phyloP scores from a whole-genome alignment of 1,284 basidiomycete species.

The Pseudozyma thailandica region DNA sequence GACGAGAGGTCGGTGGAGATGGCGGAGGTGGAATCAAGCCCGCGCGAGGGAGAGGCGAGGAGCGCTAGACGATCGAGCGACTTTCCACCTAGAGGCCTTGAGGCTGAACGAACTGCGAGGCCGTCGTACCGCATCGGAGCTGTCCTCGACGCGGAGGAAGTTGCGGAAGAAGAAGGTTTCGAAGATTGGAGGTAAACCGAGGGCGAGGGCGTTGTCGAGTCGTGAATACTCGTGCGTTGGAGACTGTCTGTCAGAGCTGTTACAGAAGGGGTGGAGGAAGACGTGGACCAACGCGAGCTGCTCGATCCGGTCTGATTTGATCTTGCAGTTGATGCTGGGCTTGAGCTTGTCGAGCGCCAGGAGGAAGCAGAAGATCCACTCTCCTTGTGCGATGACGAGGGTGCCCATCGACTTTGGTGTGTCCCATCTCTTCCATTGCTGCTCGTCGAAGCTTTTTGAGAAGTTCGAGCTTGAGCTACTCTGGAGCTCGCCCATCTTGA shows the following conservation, averaged over 20 bases:
- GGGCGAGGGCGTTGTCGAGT: neutral
- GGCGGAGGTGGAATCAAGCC: conserved; percentile 25
- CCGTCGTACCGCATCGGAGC: conserved; percentile 4
- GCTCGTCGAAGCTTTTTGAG: conserved; percentile 8
- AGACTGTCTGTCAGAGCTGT: neutral
- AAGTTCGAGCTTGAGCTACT: neutral
- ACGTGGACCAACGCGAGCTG: neutral
- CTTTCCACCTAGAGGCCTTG: conserved; percentile 37
- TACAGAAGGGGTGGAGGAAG: neutral
- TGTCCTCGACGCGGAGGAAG: too few species aligned
- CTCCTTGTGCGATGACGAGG: conserved; percentile 1
- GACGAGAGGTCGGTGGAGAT: conserved; percentile 22
- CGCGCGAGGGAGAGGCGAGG: conserved; percentile 46
- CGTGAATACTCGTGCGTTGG: neutral
- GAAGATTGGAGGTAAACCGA: neutral
- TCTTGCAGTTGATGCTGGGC: neutral
- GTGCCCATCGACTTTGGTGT: conserved; percentile 38
- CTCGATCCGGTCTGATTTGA: neutral
- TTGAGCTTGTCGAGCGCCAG: conserved; percentile 7
- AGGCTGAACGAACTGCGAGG: conserved; percentile 13
- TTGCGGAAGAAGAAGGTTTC: neutral
- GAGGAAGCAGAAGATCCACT: conserved; percentile 5
- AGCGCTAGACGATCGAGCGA: conserved; percentile 38
- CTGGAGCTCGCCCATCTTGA: conserved; percentile 28
- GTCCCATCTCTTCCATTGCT: conserved; percentile 7